These are phyloP conservation scores for Kodamaea restingae DNA, from an alignment of 805 yeast species.

Conservation along the genomic window DNA sequence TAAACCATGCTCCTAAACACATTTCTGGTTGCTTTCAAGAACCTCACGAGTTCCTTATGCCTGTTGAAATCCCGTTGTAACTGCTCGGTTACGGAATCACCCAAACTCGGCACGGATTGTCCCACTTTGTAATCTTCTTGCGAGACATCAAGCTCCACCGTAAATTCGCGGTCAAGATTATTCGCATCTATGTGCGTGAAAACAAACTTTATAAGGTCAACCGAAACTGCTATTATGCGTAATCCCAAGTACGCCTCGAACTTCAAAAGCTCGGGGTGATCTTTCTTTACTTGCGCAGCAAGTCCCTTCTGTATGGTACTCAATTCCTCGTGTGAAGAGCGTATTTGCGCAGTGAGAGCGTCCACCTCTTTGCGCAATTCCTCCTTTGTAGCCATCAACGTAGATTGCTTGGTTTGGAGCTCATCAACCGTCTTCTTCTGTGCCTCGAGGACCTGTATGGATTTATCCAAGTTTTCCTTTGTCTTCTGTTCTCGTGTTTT, in stretches of 20 bases:
- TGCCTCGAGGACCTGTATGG: conserved; percentile 20
- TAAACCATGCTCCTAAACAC: conserved; percentile 11
- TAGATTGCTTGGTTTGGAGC: conserved; percentile 31
- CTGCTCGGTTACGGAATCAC: conserved; percentile 11
- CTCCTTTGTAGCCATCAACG: conserved; percentile 26
- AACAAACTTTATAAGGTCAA: conserved; percentile 44
- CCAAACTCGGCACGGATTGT: conserved; percentile 36
- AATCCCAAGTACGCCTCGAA: conserved; percentile 56
- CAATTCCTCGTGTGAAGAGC: conserved; percentile 28
- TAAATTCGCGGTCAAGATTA: conserved; percentile 38
- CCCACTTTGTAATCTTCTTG: conserved; percentile 37
- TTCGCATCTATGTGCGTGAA: conserved; percentile 47
- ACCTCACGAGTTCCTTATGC: conserved; percentile 25
- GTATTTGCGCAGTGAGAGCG: conserved; percentile 29
- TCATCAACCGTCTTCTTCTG: conserved; percentile 35
- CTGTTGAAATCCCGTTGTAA: conserved; percentile 23
- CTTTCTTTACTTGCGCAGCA: conserved; percentile 41
- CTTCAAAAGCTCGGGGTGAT: conserved; percentile 48
- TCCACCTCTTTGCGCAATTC: conserved; percentile 25
- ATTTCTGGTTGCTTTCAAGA: conserved; percentile 13
- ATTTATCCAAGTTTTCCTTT: conserved; percentile 22
- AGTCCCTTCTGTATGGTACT: conserved; percentile 31
- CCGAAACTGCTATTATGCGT: conserved; percentile 46
- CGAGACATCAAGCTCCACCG: conserved; percentile 44
- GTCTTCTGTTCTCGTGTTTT: conserved; percentile 24